Conservation (phyloP, 192 early-diverging fungal species). For the Umbelopsis sp. region DNA sequence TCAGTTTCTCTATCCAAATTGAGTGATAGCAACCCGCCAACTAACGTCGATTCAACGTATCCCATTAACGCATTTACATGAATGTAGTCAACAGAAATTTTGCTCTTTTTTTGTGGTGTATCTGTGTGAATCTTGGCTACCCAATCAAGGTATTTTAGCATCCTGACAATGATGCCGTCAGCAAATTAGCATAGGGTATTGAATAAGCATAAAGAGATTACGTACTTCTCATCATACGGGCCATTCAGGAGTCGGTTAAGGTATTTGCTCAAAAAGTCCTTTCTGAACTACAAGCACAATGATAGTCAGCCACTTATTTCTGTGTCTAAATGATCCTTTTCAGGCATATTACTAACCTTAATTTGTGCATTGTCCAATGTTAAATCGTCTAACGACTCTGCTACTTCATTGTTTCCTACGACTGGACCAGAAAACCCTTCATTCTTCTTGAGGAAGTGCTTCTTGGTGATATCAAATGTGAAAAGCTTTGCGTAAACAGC, state of each 20-base stretch:
- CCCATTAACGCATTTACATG: conserved; percentile 80
- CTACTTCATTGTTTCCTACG: conserved; percentile 8
- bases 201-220: conserved; percentile 35
- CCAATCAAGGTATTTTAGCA: conserved; percentile 78
- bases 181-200: conserved; percentile 38
- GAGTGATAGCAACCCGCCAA: conserved; percentile 54
- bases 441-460: conserved; percentile 63
- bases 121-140: conserved; percentile 80
- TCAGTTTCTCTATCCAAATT: conserved; percentile 59
- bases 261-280: conserved; percentile 73
- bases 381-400: conserved; percentile 47
- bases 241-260: conserved; percentile 63
- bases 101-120: conserved; percentile 71
- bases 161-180: conserved; percentile 17
- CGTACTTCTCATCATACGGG: conserved; percentile 45
- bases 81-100: conserved; percentile 83
- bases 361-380: conserved; percentile 69
- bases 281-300: conserved; percentile 56
- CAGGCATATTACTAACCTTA: conserved; percentile 33
- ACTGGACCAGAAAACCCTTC: conserved; percentile 58
- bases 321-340: too few species aligned
- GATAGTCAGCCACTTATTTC: neutral
- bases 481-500: conserved; percentile 77
- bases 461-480: conserved; percentile 76
- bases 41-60: conserved; percentile 60